Conservation (phyloP, 164 flowering plant genomes). For the Berberis vulgaris region DNA sequence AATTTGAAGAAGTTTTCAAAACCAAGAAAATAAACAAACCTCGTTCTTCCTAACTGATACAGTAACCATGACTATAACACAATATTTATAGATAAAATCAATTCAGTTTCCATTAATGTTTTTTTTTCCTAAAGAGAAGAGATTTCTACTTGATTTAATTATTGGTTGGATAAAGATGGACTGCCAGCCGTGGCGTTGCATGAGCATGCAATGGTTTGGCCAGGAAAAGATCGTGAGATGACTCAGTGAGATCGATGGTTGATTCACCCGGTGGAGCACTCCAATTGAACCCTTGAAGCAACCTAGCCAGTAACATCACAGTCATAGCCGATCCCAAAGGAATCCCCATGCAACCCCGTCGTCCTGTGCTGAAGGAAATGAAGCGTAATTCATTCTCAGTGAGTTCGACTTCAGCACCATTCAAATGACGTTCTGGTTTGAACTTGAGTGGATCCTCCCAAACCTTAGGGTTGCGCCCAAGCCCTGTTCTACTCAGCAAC, state of each 20-base stretch:
- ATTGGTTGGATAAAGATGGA: slow-evolving; percentile 6
- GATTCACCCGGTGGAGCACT: slow-evolving; percentile 7
- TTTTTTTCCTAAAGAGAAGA: too few relatives aligned
- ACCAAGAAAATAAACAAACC: too few relatives aligned
- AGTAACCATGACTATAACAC: too few relatives aligned
- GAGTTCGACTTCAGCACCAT: slow-evolving; percentile 11
- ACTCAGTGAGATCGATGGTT: slow-evolving; percentile 17
- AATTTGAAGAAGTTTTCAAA: too few relatives aligned
- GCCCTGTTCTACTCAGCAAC: slow-evolving; percentile 16
- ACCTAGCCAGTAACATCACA: slow-evolving; percentile 26
- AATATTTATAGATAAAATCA: too few relatives aligned
- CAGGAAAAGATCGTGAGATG: slow-evolving; percentile 10
- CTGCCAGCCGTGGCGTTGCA: slow-evolving; percentile 24
- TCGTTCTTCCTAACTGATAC: too few relatives aligned
- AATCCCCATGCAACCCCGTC: slow-evolving; percentile 32
- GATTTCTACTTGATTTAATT: background rate
- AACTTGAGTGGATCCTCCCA: slow-evolving; percentile 30
- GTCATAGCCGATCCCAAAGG: slow-evolving; percentile 24
- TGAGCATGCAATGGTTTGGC: slow-evolving; percentile 19
- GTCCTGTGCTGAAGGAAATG: slow-evolving; percentile 33
- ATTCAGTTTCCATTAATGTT: too few relatives aligned
- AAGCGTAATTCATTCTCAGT: slow-evolving; percentile 25
- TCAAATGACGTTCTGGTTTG: slow-evolving; percentile 35
- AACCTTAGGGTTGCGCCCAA: slow-evolving; percentile 18
- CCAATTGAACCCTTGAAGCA: slow-evolving; percentile 32